phyloP scores from a whole-genome alignment of 108 stramenopile genomes.

The Pseudonitzschia multiseries region DNA sequence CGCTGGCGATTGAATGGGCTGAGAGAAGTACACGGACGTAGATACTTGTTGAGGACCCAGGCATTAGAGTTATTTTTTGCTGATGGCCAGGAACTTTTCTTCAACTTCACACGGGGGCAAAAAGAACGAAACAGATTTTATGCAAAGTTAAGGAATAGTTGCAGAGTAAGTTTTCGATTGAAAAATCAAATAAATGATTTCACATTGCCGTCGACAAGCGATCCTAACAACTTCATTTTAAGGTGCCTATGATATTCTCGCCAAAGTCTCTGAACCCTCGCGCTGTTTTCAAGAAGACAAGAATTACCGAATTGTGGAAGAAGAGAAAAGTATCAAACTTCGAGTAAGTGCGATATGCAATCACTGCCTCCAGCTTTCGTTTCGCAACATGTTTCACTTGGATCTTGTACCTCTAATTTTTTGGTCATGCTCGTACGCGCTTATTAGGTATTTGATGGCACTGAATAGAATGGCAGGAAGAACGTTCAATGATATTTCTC shows the following conservation, averaged over 20 bases:
- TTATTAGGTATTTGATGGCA: conserved; percentile 86
- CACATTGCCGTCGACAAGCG: not conserved
- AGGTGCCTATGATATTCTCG: conserved; percentile 74
- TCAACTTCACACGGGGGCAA: conserved; percentile 74
- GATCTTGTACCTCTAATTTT: not conserved
- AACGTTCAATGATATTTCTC: conserved; percentile 94
- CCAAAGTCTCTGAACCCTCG: conserved; percentile 78
- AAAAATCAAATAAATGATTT: not conserved
- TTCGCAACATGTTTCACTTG: not conserved
- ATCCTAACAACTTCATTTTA: conserved; percentile 2
- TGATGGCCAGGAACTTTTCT: conserved; percentile 80
- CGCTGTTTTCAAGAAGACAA: conserved; percentile 68
- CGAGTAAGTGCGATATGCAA: conserved; percentile 39
- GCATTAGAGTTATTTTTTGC: conserved; percentile 93
- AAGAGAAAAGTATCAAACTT: conserved; percentile 78
- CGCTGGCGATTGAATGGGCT: conserved; percentile 77
- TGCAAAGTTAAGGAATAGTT: conserved; percentile 69
- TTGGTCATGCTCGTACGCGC: conserved; percentile 91
- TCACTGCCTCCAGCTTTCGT: not conserved
- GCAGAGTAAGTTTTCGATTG: conserved; percentile 55
- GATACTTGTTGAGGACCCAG: conserved; percentile 88
- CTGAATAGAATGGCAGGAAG: conserved; percentile 95
- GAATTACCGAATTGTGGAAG: conserved; percentile 73
- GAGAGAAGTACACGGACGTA: conserved; percentile 82
- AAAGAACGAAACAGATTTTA: conserved; percentile 80